phyloP scores from a whole-genome alignment of 805 yeast species.

The Ogataea angusta region DNA sequence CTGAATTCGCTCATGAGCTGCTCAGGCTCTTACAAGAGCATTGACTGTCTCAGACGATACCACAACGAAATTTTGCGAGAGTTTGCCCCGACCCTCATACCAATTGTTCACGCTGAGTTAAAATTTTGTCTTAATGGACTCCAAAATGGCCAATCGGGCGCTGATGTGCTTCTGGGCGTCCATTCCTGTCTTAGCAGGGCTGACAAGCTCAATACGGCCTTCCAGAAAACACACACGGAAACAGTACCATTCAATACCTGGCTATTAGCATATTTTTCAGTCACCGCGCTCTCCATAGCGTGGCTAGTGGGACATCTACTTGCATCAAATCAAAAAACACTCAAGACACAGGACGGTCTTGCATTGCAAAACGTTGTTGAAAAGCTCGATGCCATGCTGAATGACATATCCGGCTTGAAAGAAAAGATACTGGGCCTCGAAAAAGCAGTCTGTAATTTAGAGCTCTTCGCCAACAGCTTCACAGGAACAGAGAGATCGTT shows the following conservation, averaged over 20 bases:
- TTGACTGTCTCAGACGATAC: slow-evolving; percentile 14
- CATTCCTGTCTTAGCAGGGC: slow-evolving; percentile 19
- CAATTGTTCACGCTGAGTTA: slow-evolving; percentile 15
- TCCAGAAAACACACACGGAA: neutral
- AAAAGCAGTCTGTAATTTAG: slow-evolving; percentile 17
- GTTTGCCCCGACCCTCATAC: slow-evolving; percentile 9
- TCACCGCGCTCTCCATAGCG: neutral
- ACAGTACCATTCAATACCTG: neutral
- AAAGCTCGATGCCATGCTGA: slow-evolving; percentile 2
- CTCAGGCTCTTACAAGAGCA: slow-evolving; percentile 14
- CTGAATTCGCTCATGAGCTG: slow-evolving; percentile 12
- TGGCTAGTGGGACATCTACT: neutral
- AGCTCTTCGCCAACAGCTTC: slow-evolving; percentile 14
- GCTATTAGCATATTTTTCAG: slow-evolving; percentile 1
- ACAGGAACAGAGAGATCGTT: slow-evolving; percentile 5
- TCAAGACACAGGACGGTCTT: neutral
- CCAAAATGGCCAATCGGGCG: slow-evolving; percentile 2
- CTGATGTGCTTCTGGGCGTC: slow-evolving; percentile 13
- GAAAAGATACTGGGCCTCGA: slow-evolving; percentile 18
- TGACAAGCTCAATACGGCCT: slow-evolving; percentile 11
- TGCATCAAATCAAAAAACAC: neutral
- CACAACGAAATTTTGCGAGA: slow-evolving; percentile 13
- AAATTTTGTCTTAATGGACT: slow-evolving; percentile 16
- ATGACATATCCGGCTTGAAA: slow-evolving; percentile 14
- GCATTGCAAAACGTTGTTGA: neutral